Base-by-base conservation (phyloP, 2,329 filamentous ascomycete species). In the Talaromyces piceae region DNA sequence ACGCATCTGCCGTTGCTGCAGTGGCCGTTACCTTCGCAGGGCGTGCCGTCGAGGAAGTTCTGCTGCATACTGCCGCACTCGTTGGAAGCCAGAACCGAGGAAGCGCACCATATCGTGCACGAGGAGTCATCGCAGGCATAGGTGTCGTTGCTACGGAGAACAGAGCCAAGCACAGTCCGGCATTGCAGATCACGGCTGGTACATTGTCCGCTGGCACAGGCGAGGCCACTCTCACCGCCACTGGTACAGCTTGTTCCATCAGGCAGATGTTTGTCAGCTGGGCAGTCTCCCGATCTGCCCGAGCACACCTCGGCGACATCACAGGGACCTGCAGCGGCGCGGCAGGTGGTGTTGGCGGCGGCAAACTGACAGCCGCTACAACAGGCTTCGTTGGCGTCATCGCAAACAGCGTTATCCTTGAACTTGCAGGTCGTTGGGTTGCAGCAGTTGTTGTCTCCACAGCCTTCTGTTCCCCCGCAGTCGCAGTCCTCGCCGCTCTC, bases 401-500 rank as follows among this genome's bases (percentile, higher is more conserved):
- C 83, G 68, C 93, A 98, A 30, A 90, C 81, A 25, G 91, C 84
- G 57, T 77, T 79, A 50, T 71, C 67, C 49, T 78, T 86, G 75
- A 95, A 96, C 62, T 84, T 88, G 80, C 93, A 98, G 0, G 93
- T 97, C 3, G 71, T 79, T 1, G 90, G 71, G 60, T 98, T 78
- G 71, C 93, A 98, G 75, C 93, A 98, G 12, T 67, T 63, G 70
- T 97, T 93, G 61, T 77, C 70, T 22, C 76, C 81, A 66, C 93
- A 98, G 33, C 80, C 81, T 12, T 74, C 69, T 12, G 75, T 72
- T 50, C 91, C 91, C 56, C 93, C 93, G 63, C 93, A 98, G 69
- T 98, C 93, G 70, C 93, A 98, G 49, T 98, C 87, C 70, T 98
- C 93, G 56, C 89, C 93, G 16, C 80, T 75, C 71, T 97, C 93